Conservation (phyloP, 352 stramenopile species). For the Phytopythium delawarense region DNA sequence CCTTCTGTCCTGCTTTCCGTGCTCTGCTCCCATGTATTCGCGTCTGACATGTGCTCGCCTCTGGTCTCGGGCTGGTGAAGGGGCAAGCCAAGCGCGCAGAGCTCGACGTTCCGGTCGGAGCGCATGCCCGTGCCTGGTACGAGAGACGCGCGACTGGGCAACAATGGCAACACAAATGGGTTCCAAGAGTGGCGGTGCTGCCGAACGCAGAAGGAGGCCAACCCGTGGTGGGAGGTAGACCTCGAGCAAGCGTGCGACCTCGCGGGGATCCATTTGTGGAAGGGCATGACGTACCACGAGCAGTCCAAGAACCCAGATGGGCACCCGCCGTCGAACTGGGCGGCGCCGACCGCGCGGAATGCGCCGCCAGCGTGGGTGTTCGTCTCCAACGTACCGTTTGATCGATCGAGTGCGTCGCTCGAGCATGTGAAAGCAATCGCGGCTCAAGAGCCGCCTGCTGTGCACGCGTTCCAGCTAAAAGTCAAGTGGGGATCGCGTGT, state of each 20-base stretch:
- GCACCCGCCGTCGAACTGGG: conserved; percentile 35
- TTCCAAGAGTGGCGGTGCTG: conserved; percentile 65
- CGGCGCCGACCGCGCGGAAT: conserved; percentile 20
- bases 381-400: conserved; percentile 44
- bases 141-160: conserved; percentile 42
- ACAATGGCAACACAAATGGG: conserved; percentile 64
- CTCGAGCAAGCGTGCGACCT: conserved; percentile 30
- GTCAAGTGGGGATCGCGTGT: conserved; percentile 22
- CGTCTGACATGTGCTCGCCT: background rate
- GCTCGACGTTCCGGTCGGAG: conserved; percentile 46
- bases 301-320: conserved; percentile 37
- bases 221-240: conserved; percentile 77
- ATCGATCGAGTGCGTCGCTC: conserved; percentile 11
- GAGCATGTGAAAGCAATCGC: conserved; percentile 16
- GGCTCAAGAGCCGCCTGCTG: conserved; percentile 1
- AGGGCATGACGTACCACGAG: conserved; percentile 68
- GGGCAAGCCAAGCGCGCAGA: conserved; percentile 32
- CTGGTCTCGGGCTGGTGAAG: conserved; percentile 10
- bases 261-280: conserved; percentile 58
- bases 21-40: background rate
- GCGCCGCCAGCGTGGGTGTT: conserved; percentile 49
- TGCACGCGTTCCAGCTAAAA: conserved; percentile 18
- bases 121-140: conserved; percentile 33
- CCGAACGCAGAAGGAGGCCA: conserved; percentile 48
- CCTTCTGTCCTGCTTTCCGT: background rate